A percentile compares a stretch with the other conserved stretches of the same genome.
These are phyloP conservation scores for Candida insectorum DNA, from an alignment of 805 yeast species.

Conservation along the genomic window DNA sequence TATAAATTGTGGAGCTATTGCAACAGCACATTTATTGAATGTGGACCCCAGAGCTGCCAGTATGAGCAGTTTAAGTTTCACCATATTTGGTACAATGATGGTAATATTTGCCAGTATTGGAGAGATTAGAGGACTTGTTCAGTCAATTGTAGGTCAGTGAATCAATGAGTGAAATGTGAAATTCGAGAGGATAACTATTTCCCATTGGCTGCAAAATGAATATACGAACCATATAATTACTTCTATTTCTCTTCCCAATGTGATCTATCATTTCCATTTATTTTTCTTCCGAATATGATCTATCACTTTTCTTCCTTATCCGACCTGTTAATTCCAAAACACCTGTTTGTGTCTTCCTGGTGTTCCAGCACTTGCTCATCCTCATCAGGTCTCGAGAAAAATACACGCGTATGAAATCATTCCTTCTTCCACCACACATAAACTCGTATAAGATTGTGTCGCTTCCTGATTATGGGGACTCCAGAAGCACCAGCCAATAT, in stretches of 20 bases:
- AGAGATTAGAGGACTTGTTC: conserved; percentile 22
- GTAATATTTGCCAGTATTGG: conserved; percentile 62
- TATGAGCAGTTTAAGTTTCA: conserved; percentile 68
- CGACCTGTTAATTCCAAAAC: too few relatives aligned
- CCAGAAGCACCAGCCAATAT: conserved; percentile 4
- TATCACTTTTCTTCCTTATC: too few relatives aligned
- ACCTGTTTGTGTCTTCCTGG: too few relatives aligned
- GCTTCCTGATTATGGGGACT: conserved; percentile 10
- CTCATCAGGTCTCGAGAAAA: too few relatives aligned
- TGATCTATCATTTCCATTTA: too few relatives aligned
- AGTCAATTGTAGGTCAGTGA: conserved; percentile 9
- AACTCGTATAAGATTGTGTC: conserved; percentile 4
- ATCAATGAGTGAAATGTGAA: not conserved
- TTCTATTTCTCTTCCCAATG: too few relatives aligned
- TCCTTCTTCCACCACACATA: conserved; percentile 8
- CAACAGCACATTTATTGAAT: conserved; percentile 69
- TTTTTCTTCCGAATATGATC: too few relatives aligned
- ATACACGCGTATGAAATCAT: too few relatives aligned
- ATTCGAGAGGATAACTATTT: not conserved
- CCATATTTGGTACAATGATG: conserved; percentile 71
- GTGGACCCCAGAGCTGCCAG: conserved; percentile 80
- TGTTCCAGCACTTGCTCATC: too few relatives aligned
- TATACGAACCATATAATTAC: too few relatives aligned
- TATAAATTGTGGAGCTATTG: conserved; percentile 77
- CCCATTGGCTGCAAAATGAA: not conserved